Evolutionary conservation across 192 early-diverging fungal species (phyloP).

Genomic region (Diversispora epigaea): DNA sequence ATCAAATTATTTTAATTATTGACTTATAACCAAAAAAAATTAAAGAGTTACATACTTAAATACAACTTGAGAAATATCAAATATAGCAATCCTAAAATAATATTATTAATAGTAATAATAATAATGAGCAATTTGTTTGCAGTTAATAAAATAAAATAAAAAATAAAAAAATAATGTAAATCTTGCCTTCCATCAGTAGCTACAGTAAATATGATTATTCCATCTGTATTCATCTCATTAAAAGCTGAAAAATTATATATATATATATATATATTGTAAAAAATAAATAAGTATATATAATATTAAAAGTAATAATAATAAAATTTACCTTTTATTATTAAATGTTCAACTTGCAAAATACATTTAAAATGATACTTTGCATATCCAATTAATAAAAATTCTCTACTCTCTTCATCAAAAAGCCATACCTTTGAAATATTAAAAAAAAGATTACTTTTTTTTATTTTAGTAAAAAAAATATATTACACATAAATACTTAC

Average conservation of each 20-base stretch:
- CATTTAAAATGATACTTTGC: constrained; percentile 61
- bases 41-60: no score
- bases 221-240: constrained; percentile 29
- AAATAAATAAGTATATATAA: background rate
- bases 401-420: constrained; percentile 51
- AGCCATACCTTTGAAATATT: constrained; percentile 49
- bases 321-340: constrained; percentile 36
- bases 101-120: constrained; percentile 14
- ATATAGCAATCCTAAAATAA: constrained; percentile 51
- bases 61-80: no score
- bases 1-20: no score
- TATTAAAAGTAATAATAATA: background rate
- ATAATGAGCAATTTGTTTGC: background rate
- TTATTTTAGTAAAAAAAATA: background rate
- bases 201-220: constrained; percentile 53
- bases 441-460: background rate
- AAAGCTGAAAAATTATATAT: background rate
- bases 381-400: constrained; percentile 51
- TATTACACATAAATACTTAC: constrained; percentile 32
- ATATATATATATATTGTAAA: background rate
- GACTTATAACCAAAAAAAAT: no score
- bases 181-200: constrained; percentile 52
- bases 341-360: constrained; percentile 58
- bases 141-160: background rate
- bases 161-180: constrained; percentile 27